Evolutionary conservation across 2,329 filamentous ascomycete genomes (phyloP), one percentile per base, ranked within the genome.

Genomic region (Fulvia fulva): DNA sequence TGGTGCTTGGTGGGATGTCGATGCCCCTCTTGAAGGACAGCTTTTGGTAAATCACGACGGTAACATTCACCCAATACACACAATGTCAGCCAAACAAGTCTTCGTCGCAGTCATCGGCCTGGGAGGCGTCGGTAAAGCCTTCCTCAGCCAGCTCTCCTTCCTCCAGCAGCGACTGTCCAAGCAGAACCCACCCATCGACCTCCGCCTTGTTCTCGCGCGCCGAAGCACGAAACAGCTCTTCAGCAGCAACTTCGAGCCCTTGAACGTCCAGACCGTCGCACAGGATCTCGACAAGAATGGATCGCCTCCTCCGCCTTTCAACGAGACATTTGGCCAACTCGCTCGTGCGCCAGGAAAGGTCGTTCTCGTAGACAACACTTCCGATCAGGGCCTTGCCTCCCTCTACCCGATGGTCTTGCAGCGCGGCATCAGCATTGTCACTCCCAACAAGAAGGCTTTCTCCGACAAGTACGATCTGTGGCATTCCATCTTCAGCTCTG

Each of bases 391-490:
- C 63, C 82, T 99, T 28, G 94, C 93, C 51, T 84, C 89, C 61
- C 78, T 84, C 28, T 99, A 99, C 75, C 92, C 94, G 1, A 75
- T 83, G 49, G 90, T 96, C 75, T 80, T 99, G 61, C 82, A 84
- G 69, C 84, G 86, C 63, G 93, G 92, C 12, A 87, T 99, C 74
- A 93, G 86, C 75, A 86, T 99, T 68, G 90, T 97, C 26, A 99
- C 94, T 0, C 92, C 94, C 45, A 99, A 97, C 82, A 99, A 99
- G 81, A 99, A 99, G 78, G 93, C 89, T 14, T 99, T 99, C 77
- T 95, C 91, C 0, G 87, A 89, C 58, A 86, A 84, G 47, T 86
- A 90, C 69, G 80, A 85, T 67, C 80, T 96, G 56, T 99, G 93
- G 92, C 83, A 90, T 70, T 85, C 89, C 63, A 97, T 99, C 71